phyloP scores from a whole-genome alignment of 441 rosid genomes.

The Isatis lusitanica region DNA sequence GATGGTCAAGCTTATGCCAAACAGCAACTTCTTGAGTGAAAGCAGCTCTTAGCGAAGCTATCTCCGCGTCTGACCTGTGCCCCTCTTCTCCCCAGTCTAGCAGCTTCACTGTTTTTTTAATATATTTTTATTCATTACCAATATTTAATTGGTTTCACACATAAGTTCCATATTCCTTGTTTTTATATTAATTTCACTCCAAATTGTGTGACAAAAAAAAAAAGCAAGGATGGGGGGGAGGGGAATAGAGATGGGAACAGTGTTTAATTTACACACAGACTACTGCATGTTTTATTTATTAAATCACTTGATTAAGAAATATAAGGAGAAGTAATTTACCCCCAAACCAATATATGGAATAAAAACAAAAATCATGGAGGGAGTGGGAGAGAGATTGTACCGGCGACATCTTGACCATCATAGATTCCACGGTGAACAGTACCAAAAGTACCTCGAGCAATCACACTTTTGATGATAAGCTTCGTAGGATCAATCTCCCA shows the following conservation, averaged over 20 bases:
- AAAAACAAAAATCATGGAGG: neutral
- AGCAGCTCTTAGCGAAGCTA: constrained; percentile 71
- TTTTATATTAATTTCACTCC: neutral
- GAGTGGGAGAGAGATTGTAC: constrained; percentile 44
- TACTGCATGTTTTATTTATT: constrained; percentile 1
- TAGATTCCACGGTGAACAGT: constrained; percentile 92
- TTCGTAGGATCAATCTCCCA: constrained; percentile 96
- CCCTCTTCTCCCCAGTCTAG: constrained; percentile 84
- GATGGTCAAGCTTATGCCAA: constrained; percentile 82
- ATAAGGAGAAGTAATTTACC: neutral
- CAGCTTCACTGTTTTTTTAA: constrained; percentile 52
- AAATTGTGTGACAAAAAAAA: neutral
- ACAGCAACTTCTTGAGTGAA: constrained; percentile 76
- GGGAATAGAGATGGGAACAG: neutral
- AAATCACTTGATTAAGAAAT: constrained; percentile 2
- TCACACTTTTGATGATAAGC: constrained; percentile 67
- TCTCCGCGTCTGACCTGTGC: constrained; percentile 68
- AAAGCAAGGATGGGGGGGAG: too few species aligned
- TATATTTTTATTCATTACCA: neutral
- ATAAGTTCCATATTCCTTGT: neutral
- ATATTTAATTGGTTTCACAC: neutral
- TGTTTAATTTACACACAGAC: neutral
- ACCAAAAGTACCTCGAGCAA: constrained; percentile 93
- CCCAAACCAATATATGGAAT: neutral
- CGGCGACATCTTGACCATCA: constrained; percentile 90